Base-by-base conservation (phyloP, 352 stramenopile genomes). In the Pythium periplocum region DNA sequence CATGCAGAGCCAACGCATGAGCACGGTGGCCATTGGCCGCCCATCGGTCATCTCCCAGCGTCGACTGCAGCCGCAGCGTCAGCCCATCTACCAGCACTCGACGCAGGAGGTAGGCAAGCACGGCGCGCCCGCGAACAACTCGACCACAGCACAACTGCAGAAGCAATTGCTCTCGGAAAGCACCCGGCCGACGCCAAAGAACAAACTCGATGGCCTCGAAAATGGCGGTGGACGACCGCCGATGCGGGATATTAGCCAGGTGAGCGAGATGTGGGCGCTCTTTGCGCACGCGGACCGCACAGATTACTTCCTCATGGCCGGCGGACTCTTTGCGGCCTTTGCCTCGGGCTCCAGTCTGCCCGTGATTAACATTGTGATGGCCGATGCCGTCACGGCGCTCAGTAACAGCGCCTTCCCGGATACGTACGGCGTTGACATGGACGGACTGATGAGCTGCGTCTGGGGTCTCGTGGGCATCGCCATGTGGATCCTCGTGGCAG, bases 1-100 rank as follows among this genome's bases (percentile, higher is more conserved):
- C 45, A 65, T 65, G 58, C 51, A 65, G 58, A 60, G 45, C 41
- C 51, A 65, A 48, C 58, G 58, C 38, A 65, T 65, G 58, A 57
- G 47, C 12, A 48, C 56, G 33, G 46, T 56, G 17, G 53, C 44
- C 10, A 41, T 17, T 43, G 45, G 40, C 52, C 48, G 56, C 41
- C 43, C 17, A 26, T 26, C 17, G 17, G 17, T 26, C 17, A 26
- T 31, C 51, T 32, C 7, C 32, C 33, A 48, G 52, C 43, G 46
- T 48, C 45, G 35, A 45, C 37, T 32, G n/a, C 30, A 8, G 44
- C 31, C 49, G 37, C 10, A 55, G 17, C 17, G 17, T 26, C 17
- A 50, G 32, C 51, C 12, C 33, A 37, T 48, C 17, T 53, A 53
- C 39, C 55, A 53, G 37, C 53, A 35, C 36, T 17, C 34, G 26